Evolutionary conservation across 2,329 filamentous ascomycete genomes (phyloP).

Genomic region (Curvularia verruculosa): DNA sequence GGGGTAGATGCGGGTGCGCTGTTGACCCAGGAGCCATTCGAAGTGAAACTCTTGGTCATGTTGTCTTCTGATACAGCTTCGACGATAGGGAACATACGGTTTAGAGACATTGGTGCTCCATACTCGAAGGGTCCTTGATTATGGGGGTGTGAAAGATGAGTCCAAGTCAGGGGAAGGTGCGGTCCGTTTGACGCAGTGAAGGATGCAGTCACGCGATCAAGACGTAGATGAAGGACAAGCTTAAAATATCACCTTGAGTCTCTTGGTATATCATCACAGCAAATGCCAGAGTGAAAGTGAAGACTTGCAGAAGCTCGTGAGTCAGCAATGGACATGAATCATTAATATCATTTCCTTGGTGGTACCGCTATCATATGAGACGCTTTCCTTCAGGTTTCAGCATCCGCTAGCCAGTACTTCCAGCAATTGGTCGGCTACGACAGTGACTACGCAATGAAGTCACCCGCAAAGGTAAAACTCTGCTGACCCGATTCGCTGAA

Average conservation of each 20-base stretch:
- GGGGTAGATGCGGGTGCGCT: background rate
- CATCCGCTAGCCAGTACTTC: background rate
- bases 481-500: background rate
- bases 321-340: background rate
- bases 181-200: background rate
- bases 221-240: background rate
- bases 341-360: background rate
- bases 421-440: background rate
- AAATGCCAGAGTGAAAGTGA: background rate
- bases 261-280: background rate
- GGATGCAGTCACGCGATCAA: background rate
- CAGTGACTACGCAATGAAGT: background rate
- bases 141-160: too few relatives aligned
- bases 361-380: background rate
- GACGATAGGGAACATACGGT: background rate
- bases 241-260: background rate
- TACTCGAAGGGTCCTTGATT: background rate
- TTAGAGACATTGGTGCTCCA: background rate
- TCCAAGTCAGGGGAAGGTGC: background rate
- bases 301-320: background rate
- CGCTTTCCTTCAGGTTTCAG: background rate
- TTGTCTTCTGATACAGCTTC: background rate
- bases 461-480: slow-evolving; percentile 2
- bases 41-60: background rate
- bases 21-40: background rate